Evolutionary conservation across 2,329 filamentous ascomycete species (phyloP).

Genomic region (Fusarium anthophilum): DNA sequence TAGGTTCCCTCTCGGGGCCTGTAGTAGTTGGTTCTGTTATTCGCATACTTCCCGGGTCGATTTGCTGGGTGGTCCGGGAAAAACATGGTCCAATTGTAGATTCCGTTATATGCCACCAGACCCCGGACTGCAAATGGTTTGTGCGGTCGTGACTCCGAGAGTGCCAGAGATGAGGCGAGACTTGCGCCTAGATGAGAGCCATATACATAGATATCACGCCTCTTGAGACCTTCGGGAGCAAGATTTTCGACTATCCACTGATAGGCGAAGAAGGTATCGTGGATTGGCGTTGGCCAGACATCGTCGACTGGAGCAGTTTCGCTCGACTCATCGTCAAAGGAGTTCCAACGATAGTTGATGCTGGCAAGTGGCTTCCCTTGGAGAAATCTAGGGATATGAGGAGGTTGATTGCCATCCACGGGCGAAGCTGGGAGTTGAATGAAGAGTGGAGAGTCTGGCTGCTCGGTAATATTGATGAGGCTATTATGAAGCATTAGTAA

Average conservation of each 20-base stretch:
- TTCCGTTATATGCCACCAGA: conserved; percentile 65
- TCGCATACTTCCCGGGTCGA: conserved; percentile 29
- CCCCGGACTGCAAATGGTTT: conserved; percentile 60
- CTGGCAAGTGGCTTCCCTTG: conserved; percentile 58
- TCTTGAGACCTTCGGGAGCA: conserved; percentile 45
- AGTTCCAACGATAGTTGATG: conserved; percentile 69
- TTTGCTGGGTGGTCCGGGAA: conserved; percentile 63
- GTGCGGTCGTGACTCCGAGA: conserved; percentile 63
- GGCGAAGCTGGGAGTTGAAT: conserved; percentile 65
- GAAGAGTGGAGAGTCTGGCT: conserved; percentile 56
- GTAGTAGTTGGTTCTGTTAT: conserved; percentile 18
- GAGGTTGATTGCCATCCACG: conserved; percentile 37
- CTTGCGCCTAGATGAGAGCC: conserved; percentile 67
- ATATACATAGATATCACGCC: conserved; percentile 58
- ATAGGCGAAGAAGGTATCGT: conserved; percentile 65
- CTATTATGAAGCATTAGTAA: conserved; percentile 47
- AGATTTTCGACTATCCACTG: conserved; percentile 60
- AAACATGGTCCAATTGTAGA: conserved; percentile 73
- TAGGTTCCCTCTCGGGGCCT: conserved; percentile 45
- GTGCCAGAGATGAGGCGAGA: conserved; percentile 64
- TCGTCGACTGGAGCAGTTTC: conserved; percentile 39
- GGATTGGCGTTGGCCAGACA: conserved; percentile 65
- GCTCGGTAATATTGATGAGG: conserved; percentile 57
- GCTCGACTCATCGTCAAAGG: conserved; percentile 19
- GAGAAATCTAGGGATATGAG: conserved; percentile 54